These are phyloP conservation scores for Rhinocladiella mackenziei DNA, from an alignment of 2,329 filamentous ascomycete genomes.

Conservation along the genomic window DNA sequence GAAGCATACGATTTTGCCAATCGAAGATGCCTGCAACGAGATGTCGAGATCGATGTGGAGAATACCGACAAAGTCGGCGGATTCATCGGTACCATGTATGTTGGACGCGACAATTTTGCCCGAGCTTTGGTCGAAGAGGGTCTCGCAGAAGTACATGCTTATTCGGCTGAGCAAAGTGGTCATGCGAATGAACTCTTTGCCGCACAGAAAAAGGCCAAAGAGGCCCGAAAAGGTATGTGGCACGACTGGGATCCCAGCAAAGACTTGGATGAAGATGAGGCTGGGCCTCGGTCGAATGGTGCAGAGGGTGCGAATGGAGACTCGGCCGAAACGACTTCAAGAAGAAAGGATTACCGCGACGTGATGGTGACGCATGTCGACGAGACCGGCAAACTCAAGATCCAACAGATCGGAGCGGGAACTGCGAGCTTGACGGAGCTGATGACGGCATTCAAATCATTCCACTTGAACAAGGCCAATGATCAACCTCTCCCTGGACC, in stretches of 20 bases:
- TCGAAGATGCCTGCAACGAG: slow-evolving; percentile 82
- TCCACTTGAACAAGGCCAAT: slow-evolving; percentile 82
- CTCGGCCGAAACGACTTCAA: slow-evolving; percentile 51
- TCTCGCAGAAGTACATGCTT: slow-evolving; percentile 83
- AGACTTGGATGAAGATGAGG: slow-evolving; percentile 62
- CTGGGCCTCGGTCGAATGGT: slow-evolving; percentile 42
- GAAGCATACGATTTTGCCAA: slow-evolving; percentile 91
- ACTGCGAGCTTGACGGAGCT: slow-evolving; percentile 79
- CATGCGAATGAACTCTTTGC: slow-evolving; percentile 82
- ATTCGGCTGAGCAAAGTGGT: slow-evolving; percentile 92
- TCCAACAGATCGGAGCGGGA: slow-evolving; percentile 84
- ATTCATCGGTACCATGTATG: slow-evolving; percentile 90
- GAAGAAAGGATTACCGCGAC: slow-evolving; percentile 88
- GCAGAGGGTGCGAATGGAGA: slow-evolving; percentile 51
- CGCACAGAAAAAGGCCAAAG: slow-evolving; percentile 85
- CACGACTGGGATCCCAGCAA: slow-evolving; percentile 89
- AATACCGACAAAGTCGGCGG: slow-evolving; percentile 95
- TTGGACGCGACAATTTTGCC: slow-evolving; percentile 93
- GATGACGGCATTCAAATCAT: slow-evolving; percentile 86
- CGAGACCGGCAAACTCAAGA: slow-evolving; percentile 73
- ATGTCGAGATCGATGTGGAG: slow-evolving; percentile 92
- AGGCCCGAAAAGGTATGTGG: slow-evolving; percentile 83
- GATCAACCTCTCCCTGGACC: slow-evolving; percentile 66
- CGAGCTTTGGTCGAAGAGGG: slow-evolving; percentile 92
- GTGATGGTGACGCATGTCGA: slow-evolving; percentile 90